These are phyloP conservation scores for Pedinophyceae sp. DNA, from an alignment of 139 green algal species.

Conservation along the genomic window DNA sequence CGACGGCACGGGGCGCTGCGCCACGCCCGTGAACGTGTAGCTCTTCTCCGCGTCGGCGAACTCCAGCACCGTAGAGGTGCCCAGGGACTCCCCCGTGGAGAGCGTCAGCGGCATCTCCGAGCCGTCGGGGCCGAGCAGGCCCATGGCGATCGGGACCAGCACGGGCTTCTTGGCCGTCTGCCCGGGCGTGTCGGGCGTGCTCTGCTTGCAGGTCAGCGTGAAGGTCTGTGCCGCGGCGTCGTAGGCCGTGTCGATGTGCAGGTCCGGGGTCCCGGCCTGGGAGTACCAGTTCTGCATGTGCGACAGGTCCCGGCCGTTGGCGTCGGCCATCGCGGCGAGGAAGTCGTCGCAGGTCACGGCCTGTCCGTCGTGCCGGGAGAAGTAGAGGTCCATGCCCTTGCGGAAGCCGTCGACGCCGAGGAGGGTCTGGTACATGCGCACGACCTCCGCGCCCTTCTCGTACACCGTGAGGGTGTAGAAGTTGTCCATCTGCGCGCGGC, in stretches of 20 bases:
- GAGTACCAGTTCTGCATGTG: conserved; percentile 35
- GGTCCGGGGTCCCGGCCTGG: conserved; percentile 77
- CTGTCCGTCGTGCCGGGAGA: conserved; percentile 84
- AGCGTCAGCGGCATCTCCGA: conserved; percentile 58
- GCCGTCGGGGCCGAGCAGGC: conserved; percentile 63
- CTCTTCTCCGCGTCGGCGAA: conserved; percentile 25
- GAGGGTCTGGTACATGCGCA: conserved; percentile 82
- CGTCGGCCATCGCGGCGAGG: conserved; percentile 84
- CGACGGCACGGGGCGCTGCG: conserved; percentile 50
- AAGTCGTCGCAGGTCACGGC: conserved; percentile 98
- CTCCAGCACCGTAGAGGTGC: conserved; percentile 47
- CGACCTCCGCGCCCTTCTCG: conserved; percentile 67
- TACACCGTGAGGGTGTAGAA: conserved; percentile 87
- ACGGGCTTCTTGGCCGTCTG: conserved; percentile 62
- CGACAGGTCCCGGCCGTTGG: conserved; percentile 70
- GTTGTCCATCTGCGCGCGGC: conserved; percentile 79
- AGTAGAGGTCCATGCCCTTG: conserved; percentile 96
- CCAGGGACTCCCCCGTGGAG: neutral
- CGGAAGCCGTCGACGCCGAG: conserved; percentile 88
- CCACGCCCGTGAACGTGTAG: conserved; percentile 35
- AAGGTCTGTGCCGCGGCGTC: conserved; percentile 55
- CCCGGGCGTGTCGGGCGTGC: conserved; percentile 45
- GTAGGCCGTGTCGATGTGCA: conserved; percentile 53
- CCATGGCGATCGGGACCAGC: conserved; percentile 66
- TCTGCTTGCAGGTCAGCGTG: conserved; percentile 53